Conservation (phyloP, 805 yeast species). For the Saccharomycopsis synnaedendra region DNA sequence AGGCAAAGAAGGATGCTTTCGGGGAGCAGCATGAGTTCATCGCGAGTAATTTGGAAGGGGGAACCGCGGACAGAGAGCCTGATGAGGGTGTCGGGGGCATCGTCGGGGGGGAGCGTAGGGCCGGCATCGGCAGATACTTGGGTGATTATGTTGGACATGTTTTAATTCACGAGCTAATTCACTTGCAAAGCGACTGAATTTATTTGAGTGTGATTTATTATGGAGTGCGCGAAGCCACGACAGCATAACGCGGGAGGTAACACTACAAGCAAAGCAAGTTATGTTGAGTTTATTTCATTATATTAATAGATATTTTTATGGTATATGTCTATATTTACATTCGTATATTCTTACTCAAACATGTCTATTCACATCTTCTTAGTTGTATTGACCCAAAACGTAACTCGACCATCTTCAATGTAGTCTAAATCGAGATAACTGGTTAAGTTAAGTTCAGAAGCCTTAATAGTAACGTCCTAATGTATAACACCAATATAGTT, state of each 20-base stretch:
- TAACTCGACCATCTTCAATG: too few species aligned
- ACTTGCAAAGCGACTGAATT: background rate
- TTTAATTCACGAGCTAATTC: background rate
- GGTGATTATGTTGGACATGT: slow-evolving; percentile 40
- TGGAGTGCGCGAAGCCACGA: background rate
- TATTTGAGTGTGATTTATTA: background rate
- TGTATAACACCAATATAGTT: too few species aligned
- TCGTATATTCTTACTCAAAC: background rate
- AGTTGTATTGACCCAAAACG: too few species aligned
- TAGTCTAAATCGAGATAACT: too few species aligned
- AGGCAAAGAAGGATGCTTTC: slow-evolving; percentile 79
- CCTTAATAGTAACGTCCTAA: too few species aligned
- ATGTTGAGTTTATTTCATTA: too few species aligned
- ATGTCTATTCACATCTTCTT: background rate
- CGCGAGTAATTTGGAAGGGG: slow-evolving; percentile 68
- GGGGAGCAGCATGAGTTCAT: slow-evolving; percentile 84
- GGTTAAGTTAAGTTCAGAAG: too few species aligned
- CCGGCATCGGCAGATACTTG: slow-evolving; percentile 43
- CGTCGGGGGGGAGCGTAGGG: slow-evolving; percentile 9
- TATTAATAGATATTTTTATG: background rate
- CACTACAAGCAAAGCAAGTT: too few species aligned
- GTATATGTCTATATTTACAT: background rate
- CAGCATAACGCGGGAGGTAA: too few species aligned
- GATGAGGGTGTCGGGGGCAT: slow-evolving; percentile 50
- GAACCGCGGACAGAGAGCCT: slow-evolving; percentile 69